phyloP scores from a whole-genome alignment of 306 rosid genomes.

The Prunus dulcis region DNA sequence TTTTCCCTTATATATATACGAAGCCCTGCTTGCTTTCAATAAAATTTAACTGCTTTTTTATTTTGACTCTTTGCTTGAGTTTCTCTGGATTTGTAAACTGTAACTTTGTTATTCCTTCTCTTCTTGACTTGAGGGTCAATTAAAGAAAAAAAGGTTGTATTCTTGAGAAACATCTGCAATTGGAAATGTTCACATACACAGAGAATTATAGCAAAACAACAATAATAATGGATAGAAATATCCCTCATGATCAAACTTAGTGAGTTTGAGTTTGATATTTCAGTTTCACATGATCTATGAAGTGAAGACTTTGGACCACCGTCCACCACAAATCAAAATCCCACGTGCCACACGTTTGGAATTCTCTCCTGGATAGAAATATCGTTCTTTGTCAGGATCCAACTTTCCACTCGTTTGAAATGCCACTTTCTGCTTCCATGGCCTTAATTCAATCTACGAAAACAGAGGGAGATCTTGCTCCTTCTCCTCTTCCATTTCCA shows the following conservation, averaged over 20 bases:
- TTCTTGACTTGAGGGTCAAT: not conserved
- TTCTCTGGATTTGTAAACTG: not conserved
- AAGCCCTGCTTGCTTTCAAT: not conserved
- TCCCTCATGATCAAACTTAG: too few relatives aligned
- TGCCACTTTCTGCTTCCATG: not conserved
- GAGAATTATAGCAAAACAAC: not conserved
- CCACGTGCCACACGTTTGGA: constrained; percentile 22
- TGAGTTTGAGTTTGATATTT: too few relatives aligned
- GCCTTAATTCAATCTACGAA: not conserved
- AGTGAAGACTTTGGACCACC: not conserved
- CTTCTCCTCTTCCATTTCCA: not conserved
- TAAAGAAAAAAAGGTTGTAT: not conserved
- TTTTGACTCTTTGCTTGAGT: too few relatives aligned
- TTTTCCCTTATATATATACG: not conserved
- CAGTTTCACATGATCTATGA: not conserved
- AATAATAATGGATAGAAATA: not conserved
- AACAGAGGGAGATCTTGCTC: not conserved
- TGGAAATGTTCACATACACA: not conserved
- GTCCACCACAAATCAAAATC: not conserved
- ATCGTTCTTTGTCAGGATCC: not conserved
- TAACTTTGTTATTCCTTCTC: not conserved
- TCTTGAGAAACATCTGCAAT: not conserved
- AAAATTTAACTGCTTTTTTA: not conserved
- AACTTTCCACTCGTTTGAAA: not conserved
- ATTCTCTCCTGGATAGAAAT: not conserved